These are phyloP conservation scores for Coniochaeta hoffmannii DNA, from an alignment of 2,329 filamentous ascomycete genomes.

Conservation along the genomic window DNA sequence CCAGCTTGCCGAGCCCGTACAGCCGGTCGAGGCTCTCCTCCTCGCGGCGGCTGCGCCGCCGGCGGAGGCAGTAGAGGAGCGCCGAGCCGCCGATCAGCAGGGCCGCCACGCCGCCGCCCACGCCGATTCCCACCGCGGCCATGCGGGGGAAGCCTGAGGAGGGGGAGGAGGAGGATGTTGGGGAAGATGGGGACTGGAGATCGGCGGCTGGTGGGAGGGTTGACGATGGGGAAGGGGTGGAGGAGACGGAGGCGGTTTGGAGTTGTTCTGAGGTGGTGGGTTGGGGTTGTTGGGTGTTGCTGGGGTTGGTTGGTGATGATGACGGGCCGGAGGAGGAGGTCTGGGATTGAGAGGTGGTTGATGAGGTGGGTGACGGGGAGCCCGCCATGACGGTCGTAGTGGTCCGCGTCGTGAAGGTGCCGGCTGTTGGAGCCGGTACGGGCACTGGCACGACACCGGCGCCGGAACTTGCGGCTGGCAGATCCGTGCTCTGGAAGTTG, in stretches of 20 bases:
- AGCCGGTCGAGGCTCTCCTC: conserved; percentile 16
- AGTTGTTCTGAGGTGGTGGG: background rate
- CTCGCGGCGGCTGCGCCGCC: conserved; percentile 9
- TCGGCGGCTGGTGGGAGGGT: background rate
- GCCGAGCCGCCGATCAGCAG: conserved; percentile 11
- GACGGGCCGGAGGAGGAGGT: background rate
- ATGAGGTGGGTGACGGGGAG: background rate
- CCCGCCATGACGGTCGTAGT: background rate
- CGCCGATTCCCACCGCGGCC: conserved; percentile 14
- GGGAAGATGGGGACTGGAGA: background rate
- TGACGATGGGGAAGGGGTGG: background rate
- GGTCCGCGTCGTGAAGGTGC: background rate
- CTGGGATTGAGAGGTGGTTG: background rate
- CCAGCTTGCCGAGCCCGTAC: conserved; percentile 10
- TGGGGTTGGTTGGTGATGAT: background rate
- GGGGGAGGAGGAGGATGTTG: too few species aligned
- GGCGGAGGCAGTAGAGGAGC: conserved; percentile 14
- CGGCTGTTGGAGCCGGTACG: background rate
- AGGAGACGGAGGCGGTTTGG: background rate
- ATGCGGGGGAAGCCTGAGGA: conserved; percentile 3
- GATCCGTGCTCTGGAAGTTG: conserved; percentile 19
- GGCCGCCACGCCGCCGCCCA: conserved; percentile 11
- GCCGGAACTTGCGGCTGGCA: background rate
- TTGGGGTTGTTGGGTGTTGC: background rate
- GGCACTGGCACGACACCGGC: background rate